Base-by-base conservation (phyloP, 176 grass and related monocot genomes). In the Pontederia crassipes region DNA sequence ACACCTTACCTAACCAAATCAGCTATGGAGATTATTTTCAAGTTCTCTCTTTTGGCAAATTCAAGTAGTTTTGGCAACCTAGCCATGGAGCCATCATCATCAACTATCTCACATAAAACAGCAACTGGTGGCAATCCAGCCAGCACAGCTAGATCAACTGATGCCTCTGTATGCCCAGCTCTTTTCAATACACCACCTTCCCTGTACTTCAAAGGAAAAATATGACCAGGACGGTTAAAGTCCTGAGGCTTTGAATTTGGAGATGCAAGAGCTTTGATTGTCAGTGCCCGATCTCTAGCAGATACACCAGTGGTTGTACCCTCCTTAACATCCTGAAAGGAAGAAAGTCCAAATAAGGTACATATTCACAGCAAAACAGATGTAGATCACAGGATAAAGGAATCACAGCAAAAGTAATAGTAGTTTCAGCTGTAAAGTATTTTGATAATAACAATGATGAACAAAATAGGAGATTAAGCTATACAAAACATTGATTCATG, bases 101-200 rank as follows among this genome's bases (percentile, higher is more conserved):
- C 72, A 47, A 95, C 90, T 71, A 95, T 84, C 79, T 95, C 90
- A 79, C 83, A 95, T 49, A 90, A 65, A 69, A 95, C 80, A 54
- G 80, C 86, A 71, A 74, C 77, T 72, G 86, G 90, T 20, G 83
- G 74, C 57, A 90, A 77, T 26, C 83, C 91, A 79, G 86, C 91
- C 55, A 95, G 72, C 75, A 90, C 58, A 12, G 91, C 86, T 55
- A 95, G 83, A 74, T 95, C 91, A 61, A 95, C 86, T 17, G 86
- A 95, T 74, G 91, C 91, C 81, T 90, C 86, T 56, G 91, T 95
- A 79, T 96, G 91, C 45, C 91, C 91, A 74, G 86, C 91, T 72
- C 91, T 86, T 87, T 90, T 96, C 20, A 96, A 69, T 48, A 96
- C 91, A 67, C 91, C 91, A 26, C 91, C 91, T 77, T 96, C 91